Percentiles rank a stretch among this genome's conserved stretches.
These are phyloP conservation scores for Cochlearia excelsa DNA, from an alignment of 345 rosid genomes.

Conservation along the genomic window DNA sequence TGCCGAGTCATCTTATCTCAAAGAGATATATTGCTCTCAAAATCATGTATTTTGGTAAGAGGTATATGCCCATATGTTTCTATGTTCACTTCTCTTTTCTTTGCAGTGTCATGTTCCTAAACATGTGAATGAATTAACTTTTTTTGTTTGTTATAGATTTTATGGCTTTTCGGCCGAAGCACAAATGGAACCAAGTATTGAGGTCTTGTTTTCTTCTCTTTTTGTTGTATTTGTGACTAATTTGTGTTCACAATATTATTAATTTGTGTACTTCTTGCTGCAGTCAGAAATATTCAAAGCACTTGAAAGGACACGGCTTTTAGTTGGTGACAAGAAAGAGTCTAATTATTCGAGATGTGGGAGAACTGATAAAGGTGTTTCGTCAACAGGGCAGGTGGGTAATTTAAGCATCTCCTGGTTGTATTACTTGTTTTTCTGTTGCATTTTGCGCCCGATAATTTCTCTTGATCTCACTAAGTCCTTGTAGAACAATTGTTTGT, in stretches of 20 bases:
- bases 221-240: background rate
- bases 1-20: conserved; percentile 36
- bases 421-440: background rate
- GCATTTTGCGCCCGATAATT: background rate
- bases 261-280: conserved; percentile 16
- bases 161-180: conserved; percentile 91
- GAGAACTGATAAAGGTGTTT: conserved; percentile 93
- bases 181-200: conserved; percentile 87
- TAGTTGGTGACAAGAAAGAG: conserved; percentile 72
- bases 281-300: conserved; percentile 94
- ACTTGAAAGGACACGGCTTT: conserved; percentile 72
- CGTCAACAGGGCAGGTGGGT: conserved; percentile 89
- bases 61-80: conserved; percentile 41
- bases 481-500: conserved; percentile 2
- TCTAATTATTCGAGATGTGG: conserved; percentile 86
- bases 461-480: conserved; percentile 1
- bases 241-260: conserved; percentile 1
- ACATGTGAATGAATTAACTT: background rate
- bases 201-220: conserved; percentile 41
- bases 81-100: background rate
- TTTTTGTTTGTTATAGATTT: conserved; percentile 50
- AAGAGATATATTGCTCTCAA: conserved; percentile 75
- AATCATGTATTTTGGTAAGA: conserved; percentile 89
- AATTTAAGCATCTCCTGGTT: conserved; percentile 13
- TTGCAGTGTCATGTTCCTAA: background rate